These are phyloP conservation scores for Pisolithus thermaeus DNA, from an alignment of 1,284 basidiomycete species.

Conservation along the genomic window DNA sequence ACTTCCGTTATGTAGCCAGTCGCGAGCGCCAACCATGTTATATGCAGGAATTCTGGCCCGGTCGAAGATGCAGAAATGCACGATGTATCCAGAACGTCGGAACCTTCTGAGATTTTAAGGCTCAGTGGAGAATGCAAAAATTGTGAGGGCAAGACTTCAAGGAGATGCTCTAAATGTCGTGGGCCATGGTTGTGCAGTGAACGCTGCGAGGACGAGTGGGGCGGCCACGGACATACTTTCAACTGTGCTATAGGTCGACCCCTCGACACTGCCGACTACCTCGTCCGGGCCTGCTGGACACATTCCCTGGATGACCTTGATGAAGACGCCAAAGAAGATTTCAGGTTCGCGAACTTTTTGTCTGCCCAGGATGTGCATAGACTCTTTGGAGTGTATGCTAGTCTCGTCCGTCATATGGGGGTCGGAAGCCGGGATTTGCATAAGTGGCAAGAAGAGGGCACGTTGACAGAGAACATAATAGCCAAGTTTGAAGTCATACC, in stretches of 20 bases:
- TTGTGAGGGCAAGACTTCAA: background rate
- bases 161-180: background rate
- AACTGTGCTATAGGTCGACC: background rate
- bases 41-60: background rate
- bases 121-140: background rate
- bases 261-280: conserved; percentile 1
- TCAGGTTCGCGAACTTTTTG: background rate
- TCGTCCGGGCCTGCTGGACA: background rate
- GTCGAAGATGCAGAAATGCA: background rate
- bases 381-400: background rate
- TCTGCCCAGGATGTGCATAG: background rate
- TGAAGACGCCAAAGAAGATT: background rate
- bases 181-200: background rate
- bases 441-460: background rate
- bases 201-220: background rate
- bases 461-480: background rate
- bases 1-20: background rate
- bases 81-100: background rate
- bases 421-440: background rate
- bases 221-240: background rate
- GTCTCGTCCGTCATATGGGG: background rate
- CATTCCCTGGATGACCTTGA: background rate
- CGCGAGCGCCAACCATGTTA: background rate
- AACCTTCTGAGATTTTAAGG: background rate
- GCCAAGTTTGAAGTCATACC: background rate